A percentile compares a stretch with the other conserved stretches of the same genome.
Conservation (phyloP, 495 filamentous ascomycete genomes). For the Penicillium salamii region DNA sequence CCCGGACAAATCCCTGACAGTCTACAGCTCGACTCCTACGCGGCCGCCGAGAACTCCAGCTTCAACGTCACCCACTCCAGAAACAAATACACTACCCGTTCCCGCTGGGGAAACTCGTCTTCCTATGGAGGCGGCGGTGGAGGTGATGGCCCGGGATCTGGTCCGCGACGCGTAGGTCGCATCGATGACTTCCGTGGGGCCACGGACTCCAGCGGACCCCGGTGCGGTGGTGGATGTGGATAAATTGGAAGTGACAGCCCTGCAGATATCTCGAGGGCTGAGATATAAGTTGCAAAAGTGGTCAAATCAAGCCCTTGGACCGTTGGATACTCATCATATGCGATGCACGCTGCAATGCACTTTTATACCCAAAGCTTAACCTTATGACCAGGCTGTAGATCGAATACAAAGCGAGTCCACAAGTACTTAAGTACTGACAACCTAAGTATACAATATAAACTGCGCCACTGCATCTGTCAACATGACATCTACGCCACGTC, state of each 20-base stretch:
- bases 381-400: too few species aligned
- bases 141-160: constrained; percentile 30
- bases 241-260: not conserved
- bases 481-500: constrained; percentile 22
- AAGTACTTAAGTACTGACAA: too few species aligned
- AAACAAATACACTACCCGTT: constrained; percentile 18
- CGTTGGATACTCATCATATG: not conserved
- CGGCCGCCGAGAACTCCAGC: constrained; percentile 57
- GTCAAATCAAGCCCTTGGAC: too few species aligned
- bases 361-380: not conserved
- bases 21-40: constrained; percentile 61
- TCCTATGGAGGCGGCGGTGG: constrained; percentile 17
- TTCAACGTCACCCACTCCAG: constrained; percentile 52
- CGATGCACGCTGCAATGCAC: constrained; percentile 2
- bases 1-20: not conserved
- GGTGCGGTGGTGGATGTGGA: constrained; percentile 34
- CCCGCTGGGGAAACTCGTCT: constrained; percentile 28
- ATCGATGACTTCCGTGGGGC: constrained; percentile 41
- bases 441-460: not conserved
- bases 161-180: constrained; percentile 32
- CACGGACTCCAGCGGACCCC: constrained; percentile 7
- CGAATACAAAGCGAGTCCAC: too few species aligned
- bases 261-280: not conserved
- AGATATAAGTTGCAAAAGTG: not conserved
- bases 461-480: too few species aligned